Percentiles rank a stretch among this genome's conserved stretches.
phyloP scores from a whole-genome alignment of 768 basidiomycete genomes.

The Rhizopogon rudus region DNA sequence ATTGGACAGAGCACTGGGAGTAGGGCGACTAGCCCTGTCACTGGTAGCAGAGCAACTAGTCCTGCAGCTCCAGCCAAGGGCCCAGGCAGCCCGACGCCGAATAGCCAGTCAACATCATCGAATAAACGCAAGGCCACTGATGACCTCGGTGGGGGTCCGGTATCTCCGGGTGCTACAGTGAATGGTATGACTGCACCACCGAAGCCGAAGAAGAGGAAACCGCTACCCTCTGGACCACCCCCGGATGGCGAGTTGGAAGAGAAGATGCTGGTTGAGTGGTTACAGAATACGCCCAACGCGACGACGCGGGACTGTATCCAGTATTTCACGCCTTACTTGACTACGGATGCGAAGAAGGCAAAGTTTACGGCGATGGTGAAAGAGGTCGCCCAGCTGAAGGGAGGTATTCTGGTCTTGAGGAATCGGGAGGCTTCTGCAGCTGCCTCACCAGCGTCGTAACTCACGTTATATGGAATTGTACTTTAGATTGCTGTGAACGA shows the following conservation, averaged over 20 bases:
- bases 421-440: slow-evolving; percentile 28
- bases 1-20: slow-evolving; percentile 43
- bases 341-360: slow-evolving; percentile 61
- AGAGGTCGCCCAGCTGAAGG: slow-evolving; percentile 71
- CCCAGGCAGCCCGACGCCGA: slow-evolving; percentile 25
- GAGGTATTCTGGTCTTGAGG: slow-evolving; percentile 56
- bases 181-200: slow-evolving; percentile 24
- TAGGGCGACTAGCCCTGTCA: slow-evolving; percentile 47
- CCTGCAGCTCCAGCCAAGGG: slow-evolving; percentile 21
- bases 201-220: slow-evolving; percentile 55
- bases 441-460: slow-evolving; percentile 15
- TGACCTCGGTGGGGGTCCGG: slow-evolving; percentile 17
- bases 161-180: slow-evolving; percentile 5
- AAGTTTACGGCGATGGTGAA: slow-evolving; percentile 78
- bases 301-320: slow-evolving; percentile 78
- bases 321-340: slow-evolving; percentile 72
- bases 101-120: slow-evolving; percentile 35
- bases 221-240: slow-evolving; percentile 30
- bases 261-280: slow-evolving; percentile 68
- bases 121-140: slow-evolving; percentile 62
- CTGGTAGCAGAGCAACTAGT: slow-evolving; percentile 31
- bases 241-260: slow-evolving; percentile 58
- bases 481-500: not conserved
- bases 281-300: slow-evolving; percentile 62
- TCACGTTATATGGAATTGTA: not conserved